Base-by-base conservation (phyloP, 768 basidiomycete species). In the Rossbeevera mucosa region DNA sequence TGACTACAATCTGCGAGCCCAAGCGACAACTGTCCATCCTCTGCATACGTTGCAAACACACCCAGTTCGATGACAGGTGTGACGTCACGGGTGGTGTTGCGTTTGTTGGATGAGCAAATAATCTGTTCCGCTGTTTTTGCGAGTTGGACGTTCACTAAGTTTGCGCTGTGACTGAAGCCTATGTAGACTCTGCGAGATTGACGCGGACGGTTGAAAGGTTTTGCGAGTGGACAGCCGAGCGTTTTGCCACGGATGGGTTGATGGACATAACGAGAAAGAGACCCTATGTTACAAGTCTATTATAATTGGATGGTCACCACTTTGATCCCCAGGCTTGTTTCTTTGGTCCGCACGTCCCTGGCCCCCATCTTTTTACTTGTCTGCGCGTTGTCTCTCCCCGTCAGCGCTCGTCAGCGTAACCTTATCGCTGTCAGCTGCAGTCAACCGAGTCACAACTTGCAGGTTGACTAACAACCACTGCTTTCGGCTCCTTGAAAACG, bases 401-500 rank as follows among this genome's bases (percentile, higher is more conserved):
- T 20, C 49, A 13, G 28, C 11, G 41, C 9, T 11, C 28, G 25
- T 14, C 22, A 26, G 43, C 42, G 2, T 8, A 13, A 16, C 47
- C 3, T 43, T 29, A 8, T 28, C 20, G 40, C 44, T 18, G 25
- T 1, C 21, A 8, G 18, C 31, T 20, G 18, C 43, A 45, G n/a
- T 33, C 33, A 33, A 33, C 33, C 51, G 40, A 25, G n/a, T 28
- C 40, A 56, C 50, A 45, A 43, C 42, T 43, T 43, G 26, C 26
- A 52, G 55, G 47, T 59, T 64, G 53, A 57, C 59, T 52, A 61
- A 58, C 60, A 58, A 53, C 56, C 42, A 30, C 41, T 24, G 42
- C 42, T 43, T 52, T 65, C 58, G 65, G 54, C 31, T 59, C 55
- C 49, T 56, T 51, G 58, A 58, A 63, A 69, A 69, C 67, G 65